Evolutionary conservation across 495 filamentous ascomycete genomes (phyloP), one percentile per base, ranked within the genome.

Genomic region (Aspergillus coremiiformis): DNA sequence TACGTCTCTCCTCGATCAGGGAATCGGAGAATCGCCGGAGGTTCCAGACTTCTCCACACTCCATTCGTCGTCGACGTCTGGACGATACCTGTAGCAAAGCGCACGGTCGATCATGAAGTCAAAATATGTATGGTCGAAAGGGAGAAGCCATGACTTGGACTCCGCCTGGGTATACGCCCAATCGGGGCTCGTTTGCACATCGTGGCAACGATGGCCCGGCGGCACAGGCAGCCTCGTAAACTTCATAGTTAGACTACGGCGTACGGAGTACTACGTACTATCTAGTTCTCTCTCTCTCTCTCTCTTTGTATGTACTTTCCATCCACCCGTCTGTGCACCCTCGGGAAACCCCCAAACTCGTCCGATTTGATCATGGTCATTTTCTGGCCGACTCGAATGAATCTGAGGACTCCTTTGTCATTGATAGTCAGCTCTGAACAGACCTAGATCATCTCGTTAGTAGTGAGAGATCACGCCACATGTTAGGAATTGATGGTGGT

Each of bases 111-210:
- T 35, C 32, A 30, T 30, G 27, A 30, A 7, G 1, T 30, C 8
- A 30, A n/a, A 15, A 8, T 37, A 23, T 57, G 55, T 57, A 29
- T 57, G 55, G 55, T 21, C 27, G 30, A 45, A 14, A 21, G 37
- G 45, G 42, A 53, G 53, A 50, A n/a, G n/a, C n/a, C n/a, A n/a
- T n/a, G n/a, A n/a, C n/a, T n/a, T 50, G 55, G 44, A 49, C 49
- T 41, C 21, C 10, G 22, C 7, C 22, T 15, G 46, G 3, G 12
- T 21, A 14, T 5, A 17, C 4, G 29, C 39, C 50, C 57, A 60
- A 56, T 60, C 47, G 43, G 50, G 9, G 39, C 12, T 53, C 22
- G 21, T 17, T 39, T n/a, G n/a, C n/a, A 23, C 47, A 32, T 43
- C 43, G 51, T 4, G 21, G 35, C 49, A 47, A 51, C 7, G 33